These are phyloP conservation scores for Aspergillus ochraceoroseus DNA, from an alignment of 2,329 filamentous ascomycete genomes.

Conservation along the genomic window DNA sequence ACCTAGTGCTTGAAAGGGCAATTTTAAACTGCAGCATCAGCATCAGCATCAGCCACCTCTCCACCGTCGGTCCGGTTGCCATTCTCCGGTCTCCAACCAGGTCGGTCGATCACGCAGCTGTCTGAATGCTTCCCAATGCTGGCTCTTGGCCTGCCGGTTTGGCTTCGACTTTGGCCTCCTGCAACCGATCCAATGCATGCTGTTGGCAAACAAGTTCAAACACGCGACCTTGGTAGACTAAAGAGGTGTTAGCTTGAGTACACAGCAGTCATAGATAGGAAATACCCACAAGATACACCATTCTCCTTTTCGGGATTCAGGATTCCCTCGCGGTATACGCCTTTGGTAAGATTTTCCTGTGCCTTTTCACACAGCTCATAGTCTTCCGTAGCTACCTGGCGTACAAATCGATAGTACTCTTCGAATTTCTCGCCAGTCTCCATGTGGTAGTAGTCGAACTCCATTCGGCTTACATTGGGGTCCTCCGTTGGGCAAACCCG, in stretches of 20 bases:
- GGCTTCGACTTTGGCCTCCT: conserved; percentile 6
- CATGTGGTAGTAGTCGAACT: conserved; percentile 56
- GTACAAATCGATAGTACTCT: conserved; percentile 53
- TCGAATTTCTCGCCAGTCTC: conserved; percentile 52
- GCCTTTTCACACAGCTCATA: conserved; percentile 55
- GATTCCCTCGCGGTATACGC: conserved; percentile 53
- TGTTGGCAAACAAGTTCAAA: conserved; percentile 45
- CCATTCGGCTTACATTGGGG: conserved; percentile 51
- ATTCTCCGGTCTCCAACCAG: too few relatives aligned
- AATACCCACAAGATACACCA: conserved; percentile 48
- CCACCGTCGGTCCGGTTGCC: too few relatives aligned
- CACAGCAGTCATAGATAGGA: not conserved
- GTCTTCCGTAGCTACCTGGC: conserved; percentile 54
- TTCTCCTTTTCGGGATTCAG: conserved; percentile 54
- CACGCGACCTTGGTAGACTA: conserved; percentile 47
- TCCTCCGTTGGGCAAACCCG: conserved; percentile 51
- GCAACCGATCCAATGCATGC: conserved; percentile 35
- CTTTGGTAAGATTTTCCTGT: conserved; percentile 51
- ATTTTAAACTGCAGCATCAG: too few relatives aligned
- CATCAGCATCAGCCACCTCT: too few relatives aligned
- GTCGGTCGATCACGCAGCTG: too few relatives aligned
- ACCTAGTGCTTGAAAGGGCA: too few relatives aligned
- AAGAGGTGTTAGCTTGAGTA: conserved; percentile 1
- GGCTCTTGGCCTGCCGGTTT: conserved; percentile 10
- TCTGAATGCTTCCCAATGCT: conserved; percentile 2